Base-by-base conservation (phyloP, 169 alveolate species). In the Eimeria sp. region DNA sequence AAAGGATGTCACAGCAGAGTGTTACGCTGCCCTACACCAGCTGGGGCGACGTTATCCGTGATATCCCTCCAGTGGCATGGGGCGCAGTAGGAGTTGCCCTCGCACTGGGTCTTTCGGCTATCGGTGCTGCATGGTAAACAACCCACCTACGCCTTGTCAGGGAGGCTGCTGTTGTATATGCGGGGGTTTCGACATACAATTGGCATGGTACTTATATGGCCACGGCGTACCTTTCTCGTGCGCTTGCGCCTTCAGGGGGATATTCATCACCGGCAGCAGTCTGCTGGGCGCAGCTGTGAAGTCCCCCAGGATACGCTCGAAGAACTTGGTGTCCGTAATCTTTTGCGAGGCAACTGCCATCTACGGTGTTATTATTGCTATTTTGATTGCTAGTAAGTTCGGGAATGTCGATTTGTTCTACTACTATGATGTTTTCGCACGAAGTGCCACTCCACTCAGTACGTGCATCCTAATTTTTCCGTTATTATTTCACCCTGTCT, bases 301-400 rank as follows among this genome's bases (percentile, higher is more conserved):
- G 97, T 98, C 99, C 78, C 99, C 99, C 30, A 98, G 99, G 96
- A 99, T 99, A 88, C 99, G 99, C 86, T 99, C 99, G 47, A 99
- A 99, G 98, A 99, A 99, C 97, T 97, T 99, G 91, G 99, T 99
- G 67, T 98, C 99, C 80, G 99, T 99, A 86, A 99, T 99, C 96
- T 99, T 99, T 97, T 99, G 99, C 97, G 99, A 99, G 96, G 99
- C 99, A 47, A 99, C 99, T 25, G 99, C 99, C 80, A 99, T 99
- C 94, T 98, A 98, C 90, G 99, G 99, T 45, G 99, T 99, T 73
- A 99, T 99, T 96, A 99, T 99, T 96, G 99, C 99, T 10, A 98
- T 98, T 80, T 97, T 98, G 95, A 97, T 98, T 91, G 92, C 97
- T 54, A 98, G 98, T 95, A 98, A 96, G 91, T 54, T 20, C 25